phyloP scores from a whole-genome alignment of 2,329 filamentous ascomycete species.

The Grosmannia penicillata region DNA sequence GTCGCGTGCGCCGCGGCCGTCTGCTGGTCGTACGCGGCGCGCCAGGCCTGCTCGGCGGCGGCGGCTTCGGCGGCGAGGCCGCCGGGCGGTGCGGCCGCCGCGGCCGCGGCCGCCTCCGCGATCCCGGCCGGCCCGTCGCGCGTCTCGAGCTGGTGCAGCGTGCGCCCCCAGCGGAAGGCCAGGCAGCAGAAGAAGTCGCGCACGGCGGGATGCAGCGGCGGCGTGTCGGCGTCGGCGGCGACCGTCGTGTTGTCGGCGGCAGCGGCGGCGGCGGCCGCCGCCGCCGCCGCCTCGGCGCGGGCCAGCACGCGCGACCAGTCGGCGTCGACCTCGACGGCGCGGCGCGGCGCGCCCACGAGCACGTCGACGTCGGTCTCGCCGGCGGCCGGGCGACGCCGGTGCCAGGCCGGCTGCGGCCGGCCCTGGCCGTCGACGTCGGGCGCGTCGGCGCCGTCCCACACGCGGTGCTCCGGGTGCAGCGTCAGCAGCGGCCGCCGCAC shows the following conservation, averaged over 20 bases:
- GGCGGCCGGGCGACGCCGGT: background rate
- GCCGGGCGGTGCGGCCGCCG: no score
- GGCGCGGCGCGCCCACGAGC: conserved; percentile 8
- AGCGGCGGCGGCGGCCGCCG: no score
- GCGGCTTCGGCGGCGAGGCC: no score
- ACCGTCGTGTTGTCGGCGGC: no score
- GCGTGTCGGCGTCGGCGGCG: background rate
- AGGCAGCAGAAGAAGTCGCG: conserved; percentile 14
- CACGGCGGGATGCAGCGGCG: conserved; percentile 5
- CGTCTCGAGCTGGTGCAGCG: conserved; percentile 11
- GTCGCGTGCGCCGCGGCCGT: background rate
- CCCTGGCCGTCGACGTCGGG: background rate
- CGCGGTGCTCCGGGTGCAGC: conserved; percentile 18
- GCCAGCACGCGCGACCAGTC: no score
- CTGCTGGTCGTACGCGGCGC: conserved; percentile 2
- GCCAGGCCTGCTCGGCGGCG: conserved; percentile 4
- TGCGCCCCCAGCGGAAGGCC: conserved; percentile 15
- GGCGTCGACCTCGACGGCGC: conserved; percentile 5
- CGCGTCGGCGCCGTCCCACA: background rate
- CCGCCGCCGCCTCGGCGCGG: no score
- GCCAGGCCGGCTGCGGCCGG: conserved; percentile 1
- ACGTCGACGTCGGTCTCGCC: conserved; percentile 6
- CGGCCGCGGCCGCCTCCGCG: no score
- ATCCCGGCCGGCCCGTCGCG: conserved; percentile 2
- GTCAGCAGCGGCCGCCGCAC: conserved; percentile 14